Evolutionary conservation across 176 grass and related monocot genomes (phyloP).

Genomic region (Lolium rigidum): DNA sequence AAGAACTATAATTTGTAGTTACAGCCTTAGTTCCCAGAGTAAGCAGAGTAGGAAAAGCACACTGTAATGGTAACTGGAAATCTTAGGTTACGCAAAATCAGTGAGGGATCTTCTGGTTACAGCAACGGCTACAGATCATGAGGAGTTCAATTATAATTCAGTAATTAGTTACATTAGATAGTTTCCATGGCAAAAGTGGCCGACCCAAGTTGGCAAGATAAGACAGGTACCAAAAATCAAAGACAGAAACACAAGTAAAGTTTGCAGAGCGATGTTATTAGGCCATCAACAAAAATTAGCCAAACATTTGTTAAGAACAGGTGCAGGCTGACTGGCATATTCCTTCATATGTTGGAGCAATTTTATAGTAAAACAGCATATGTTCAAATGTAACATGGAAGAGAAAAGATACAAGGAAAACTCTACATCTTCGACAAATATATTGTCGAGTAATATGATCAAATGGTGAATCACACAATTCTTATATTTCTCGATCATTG

Average conservation of each 20-base stretch:
- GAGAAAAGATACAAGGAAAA: neutral
- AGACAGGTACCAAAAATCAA: slow-evolving; percentile 5
- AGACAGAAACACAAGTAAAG: neutral
- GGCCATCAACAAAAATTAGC: neutral
- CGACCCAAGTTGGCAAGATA: neutral
- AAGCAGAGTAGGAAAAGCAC: neutral
- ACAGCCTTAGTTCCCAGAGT: neutral
- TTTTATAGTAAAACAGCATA: neutral
- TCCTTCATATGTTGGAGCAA: neutral
- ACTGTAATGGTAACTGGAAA: neutral
- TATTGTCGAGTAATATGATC: neutral
- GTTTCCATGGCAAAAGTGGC: neutral
- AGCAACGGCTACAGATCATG: neutral
- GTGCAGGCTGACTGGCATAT: neutral
- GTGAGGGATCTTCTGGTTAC: neutral
- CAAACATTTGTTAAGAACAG: neutral
- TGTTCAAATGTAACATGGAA: neutral
- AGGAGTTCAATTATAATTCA: neutral
- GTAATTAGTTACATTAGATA: neutral
- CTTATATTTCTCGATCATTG: neutral
- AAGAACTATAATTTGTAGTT: neutral
- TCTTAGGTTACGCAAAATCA: neutral
- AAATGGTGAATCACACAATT: neutral
- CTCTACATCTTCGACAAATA: neutral
- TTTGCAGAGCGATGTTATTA: neutral